These are phyloP conservation scores for Venturia carpophila DNA, from an alignment of 2,329 filamentous ascomycete genomes.

Conservation along the genomic window DNA sequence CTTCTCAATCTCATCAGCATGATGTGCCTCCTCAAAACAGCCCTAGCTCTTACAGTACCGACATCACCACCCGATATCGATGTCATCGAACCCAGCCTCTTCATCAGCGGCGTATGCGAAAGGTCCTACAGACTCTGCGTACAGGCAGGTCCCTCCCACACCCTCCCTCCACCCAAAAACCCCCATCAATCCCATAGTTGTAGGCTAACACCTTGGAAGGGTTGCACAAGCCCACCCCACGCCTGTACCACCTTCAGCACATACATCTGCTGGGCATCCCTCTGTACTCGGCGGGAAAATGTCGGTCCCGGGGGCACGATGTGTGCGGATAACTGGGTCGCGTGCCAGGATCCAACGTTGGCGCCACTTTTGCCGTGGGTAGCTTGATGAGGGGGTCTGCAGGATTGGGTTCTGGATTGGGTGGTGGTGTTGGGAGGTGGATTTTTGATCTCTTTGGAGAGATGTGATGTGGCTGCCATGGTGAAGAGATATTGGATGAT, in stretches of 20 bases:
- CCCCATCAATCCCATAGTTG: neutral
- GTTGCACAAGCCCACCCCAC: slow-evolving; percentile 6
- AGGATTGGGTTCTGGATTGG: neutral
- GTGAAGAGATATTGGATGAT: too few relatives aligned
- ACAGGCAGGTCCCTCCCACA: neutral
- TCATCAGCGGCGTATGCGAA: neutral
- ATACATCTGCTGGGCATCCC: neutral
- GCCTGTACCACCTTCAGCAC: neutral
- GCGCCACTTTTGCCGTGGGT: neutral
- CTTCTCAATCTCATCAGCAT: neutral
- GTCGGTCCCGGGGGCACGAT: neutral
- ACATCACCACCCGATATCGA: neutral
- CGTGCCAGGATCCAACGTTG: neutral
- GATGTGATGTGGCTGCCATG: too few relatives aligned
- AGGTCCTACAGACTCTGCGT: neutral
- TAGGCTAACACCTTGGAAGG: neutral
- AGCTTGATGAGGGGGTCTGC: neutral
- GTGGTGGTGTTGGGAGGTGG: neutral
- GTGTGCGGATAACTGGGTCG: neutral
- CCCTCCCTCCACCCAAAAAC: neutral
- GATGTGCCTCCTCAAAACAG: neutral
- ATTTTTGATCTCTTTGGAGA: too few relatives aligned
- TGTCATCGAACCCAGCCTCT: neutral
- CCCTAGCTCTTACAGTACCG: neutral
- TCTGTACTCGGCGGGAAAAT: neutral